Conservation (phyloP, 495 filamentous ascomycete genomes). For the Penicilliopsis zonata region DNA sequence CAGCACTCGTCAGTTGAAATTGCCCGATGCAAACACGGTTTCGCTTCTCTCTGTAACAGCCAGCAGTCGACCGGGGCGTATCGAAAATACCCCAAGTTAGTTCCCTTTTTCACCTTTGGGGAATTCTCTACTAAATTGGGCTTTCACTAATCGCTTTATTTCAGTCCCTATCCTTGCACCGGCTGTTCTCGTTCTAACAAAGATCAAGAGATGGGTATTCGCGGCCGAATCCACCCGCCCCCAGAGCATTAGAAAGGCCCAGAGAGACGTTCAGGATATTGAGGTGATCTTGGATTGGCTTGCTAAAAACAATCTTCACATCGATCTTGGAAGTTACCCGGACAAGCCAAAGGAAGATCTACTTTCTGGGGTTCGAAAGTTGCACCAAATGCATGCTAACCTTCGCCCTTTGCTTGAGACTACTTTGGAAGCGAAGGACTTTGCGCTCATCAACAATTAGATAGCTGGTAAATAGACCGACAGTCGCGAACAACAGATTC, state of each 20-base stretch:
- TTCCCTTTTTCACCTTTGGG: constrained; percentile 1
- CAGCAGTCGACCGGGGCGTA: not conserved
- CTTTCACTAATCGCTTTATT: constrained; percentile 2
- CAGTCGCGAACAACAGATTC: constrained; percentile 9
- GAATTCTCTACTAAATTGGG: constrained; percentile 1
- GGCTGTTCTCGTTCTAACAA: constrained; percentile 2
- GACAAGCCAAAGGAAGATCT: constrained; percentile 3
- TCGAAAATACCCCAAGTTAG: not conserved
- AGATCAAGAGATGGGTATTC: constrained; percentile 4
- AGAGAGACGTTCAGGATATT: constrained; percentile 2
- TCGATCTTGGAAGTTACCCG: constrained; percentile 3
- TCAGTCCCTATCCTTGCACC: constrained; percentile 2
- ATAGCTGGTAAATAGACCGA: constrained; percentile 1
- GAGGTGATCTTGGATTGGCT: constrained; percentile 4
- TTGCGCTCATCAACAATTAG: constrained; percentile 4
- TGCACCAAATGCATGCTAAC: constrained; percentile 3
- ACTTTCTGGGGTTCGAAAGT: constrained; percentile 1
- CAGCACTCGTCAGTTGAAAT: constrained; percentile 1
- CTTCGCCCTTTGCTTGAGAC: constrained; percentile 2
- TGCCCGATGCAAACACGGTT: not conserved
- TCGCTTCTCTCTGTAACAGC: not conserved
- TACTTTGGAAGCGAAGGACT: constrained; percentile 2
- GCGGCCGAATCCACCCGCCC: constrained; percentile 1
- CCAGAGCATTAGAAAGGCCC: constrained; percentile 1
- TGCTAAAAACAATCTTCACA: not conserved